Evolutionary conservation across 2,329 filamentous ascomycete species (phyloP).

Genomic region (Rasamsonia emersonii): DNA sequence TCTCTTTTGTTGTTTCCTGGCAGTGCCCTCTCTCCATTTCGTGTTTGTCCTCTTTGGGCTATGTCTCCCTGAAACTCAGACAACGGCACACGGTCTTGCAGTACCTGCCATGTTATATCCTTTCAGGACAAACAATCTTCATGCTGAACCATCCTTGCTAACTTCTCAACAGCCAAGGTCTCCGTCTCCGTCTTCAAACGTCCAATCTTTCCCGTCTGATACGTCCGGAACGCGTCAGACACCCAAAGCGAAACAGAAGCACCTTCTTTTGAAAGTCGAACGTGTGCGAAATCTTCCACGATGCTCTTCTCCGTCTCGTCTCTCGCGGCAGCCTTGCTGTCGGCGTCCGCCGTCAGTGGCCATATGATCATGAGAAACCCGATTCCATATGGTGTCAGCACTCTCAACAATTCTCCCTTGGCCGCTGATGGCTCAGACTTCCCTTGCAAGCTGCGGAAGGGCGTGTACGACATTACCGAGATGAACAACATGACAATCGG

Average conservation of each 20-base stretch:
- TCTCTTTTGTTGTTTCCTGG: too few species aligned
- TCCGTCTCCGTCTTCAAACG: constrained; percentile 9
- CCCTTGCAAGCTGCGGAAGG: constrained; percentile 66
- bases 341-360: constrained; percentile 52
- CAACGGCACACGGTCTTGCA: too few species aligned
- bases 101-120: too few species aligned
- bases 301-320: neutral
- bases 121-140: too few species aligned
- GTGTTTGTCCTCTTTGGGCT: too few species aligned
- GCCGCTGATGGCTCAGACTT: constrained; percentile 55
- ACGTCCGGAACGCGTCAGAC: constrained; percentile 29
- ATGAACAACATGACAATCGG: constrained; percentile 58
- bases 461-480: constrained; percentile 31
- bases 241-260: too few species aligned
- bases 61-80: too few species aligned
- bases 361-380: constrained; percentile 71
- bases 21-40: too few species aligned
- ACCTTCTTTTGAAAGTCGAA: constrained; percentile 14
- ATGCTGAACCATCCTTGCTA: too few species aligned
- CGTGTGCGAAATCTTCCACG: constrained; percentile 1
- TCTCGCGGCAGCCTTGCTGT: constrained; percentile 39
- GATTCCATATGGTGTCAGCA: constrained; percentile 47
- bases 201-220: too few species aligned
- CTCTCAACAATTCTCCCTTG: constrained; percentile 59
- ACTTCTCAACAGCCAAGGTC: neutral